Percentiles rank a stretch among this genome's conserved stretches.
These are phyloP conservation scores for Wickerhamiella occidentalis DNA, from an alignment of 805 yeast species.

Conservation along the genomic window DNA sequence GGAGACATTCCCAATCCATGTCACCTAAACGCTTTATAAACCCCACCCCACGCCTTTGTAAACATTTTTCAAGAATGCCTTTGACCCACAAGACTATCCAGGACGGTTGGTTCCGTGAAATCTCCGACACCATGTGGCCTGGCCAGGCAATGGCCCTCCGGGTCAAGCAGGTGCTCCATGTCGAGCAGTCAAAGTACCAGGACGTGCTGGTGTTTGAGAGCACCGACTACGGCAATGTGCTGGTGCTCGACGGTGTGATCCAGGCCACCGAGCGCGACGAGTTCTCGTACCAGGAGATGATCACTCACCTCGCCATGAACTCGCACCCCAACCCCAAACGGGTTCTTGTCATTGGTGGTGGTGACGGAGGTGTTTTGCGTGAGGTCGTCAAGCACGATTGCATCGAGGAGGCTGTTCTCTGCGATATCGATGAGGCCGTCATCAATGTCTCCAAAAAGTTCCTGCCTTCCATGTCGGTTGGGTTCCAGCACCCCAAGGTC, in stretches of 20 bases:
- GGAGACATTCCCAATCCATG: no score
- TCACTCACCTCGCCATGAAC: slow-evolving; percentile 82
- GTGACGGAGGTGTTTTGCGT: slow-evolving; percentile 97
- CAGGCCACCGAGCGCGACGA: slow-evolving; percentile 97
- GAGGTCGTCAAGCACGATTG: slow-evolving; percentile 81
- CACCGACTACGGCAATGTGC: slow-evolving; percentile 86
- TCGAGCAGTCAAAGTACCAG: slow-evolving; percentile 79
- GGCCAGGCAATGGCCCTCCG: slow-evolving; percentile 93
- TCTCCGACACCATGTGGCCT: slow-evolving; percentile 95
- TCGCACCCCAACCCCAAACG: slow-evolving; percentile 90
- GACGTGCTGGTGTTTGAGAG: slow-evolving; percentile 89
- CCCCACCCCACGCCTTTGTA: background rate
- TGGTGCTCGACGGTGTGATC: slow-evolving; percentile 87
- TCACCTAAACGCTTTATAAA: no score
- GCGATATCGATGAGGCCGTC: slow-evolving; percentile 93
- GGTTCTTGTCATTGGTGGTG: slow-evolving; percentile 94
- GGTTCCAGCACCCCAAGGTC: slow-evolving; percentile 79
- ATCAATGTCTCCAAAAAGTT: slow-evolving; percentile 74
- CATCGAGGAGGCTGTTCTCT: slow-evolving; percentile 79
- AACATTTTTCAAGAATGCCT: background rate
- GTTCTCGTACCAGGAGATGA: slow-evolving; percentile 97
- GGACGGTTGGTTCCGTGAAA: slow-evolving; percentile 96
- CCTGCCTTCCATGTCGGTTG: slow-evolving; percentile 76
- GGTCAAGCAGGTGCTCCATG: slow-evolving; percentile 77
- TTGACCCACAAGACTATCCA: slow-evolving; percentile 21